Base-by-base conservation (phyloP, 257 asterid species). In the Coffea eugenioides region DNA sequence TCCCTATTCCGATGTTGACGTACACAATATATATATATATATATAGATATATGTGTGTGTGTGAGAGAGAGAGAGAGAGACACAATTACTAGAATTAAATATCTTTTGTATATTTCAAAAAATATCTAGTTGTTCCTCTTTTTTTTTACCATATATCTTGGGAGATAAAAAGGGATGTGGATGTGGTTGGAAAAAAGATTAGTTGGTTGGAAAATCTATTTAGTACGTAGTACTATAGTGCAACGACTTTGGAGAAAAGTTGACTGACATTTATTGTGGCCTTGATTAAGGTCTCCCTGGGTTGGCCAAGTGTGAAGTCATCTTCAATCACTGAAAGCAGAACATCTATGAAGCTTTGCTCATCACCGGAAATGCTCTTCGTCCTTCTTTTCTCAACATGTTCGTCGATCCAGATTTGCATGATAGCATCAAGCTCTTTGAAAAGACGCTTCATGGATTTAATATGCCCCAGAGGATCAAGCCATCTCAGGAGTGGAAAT, bases 391-490 rank as follows among this genome's bases (percentile, higher is more conserved):
- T 81, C 18, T 77, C 74, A 12, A 83, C 68, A 56, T 86, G 90
- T 54, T 90, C 90, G 12, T 79, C 77, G 54, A 90, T 69, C 97
- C 97, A 91, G 8, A 43, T 79, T 36, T 73, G 85, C 49, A 91
- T 62, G 0, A 88, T 82, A n/a, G n/a, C 62, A 77, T 91, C 91
- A 16, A 90, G 78, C 54, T 81, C 82, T 41, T 84, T 80, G 9
- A 71, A 79, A 23, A 83, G 76, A 46, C 79, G 56, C 75, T 90
- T 91, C 92, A 90, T 87, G 16, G 67, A 77, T 71, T 82, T 90
- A 73, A 89, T 69, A 21, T 87, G 81, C 1, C 97, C 93, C 49
- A 91, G 91, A 41, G 90, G 80, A 56, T 91, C 97, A 82, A 91
- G 48, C 92, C 94, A 91, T 71, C 43, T 87, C 91, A 20, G 89